These are phyloP conservation scores for Termitomyces sp. DNA, from an alignment of 768 basidiomycete species.

Conservation along the genomic window DNA sequence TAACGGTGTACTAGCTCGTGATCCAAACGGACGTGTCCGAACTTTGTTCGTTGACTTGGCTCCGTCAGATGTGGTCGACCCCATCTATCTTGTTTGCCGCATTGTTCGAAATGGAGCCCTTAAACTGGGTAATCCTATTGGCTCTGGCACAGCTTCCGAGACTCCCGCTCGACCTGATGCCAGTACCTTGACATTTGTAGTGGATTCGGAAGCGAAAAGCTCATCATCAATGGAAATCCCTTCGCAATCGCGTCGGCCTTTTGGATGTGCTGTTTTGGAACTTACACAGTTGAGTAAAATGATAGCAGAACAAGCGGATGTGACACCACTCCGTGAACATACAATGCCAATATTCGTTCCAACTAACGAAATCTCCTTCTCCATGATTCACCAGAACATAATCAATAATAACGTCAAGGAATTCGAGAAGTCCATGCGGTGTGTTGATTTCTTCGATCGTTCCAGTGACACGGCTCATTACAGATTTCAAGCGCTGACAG, in stretches of 20 bases:
- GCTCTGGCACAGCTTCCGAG: slow-evolving; percentile 45
- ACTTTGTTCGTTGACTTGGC: slow-evolving; percentile 92
- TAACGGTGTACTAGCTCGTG: slow-evolving; percentile 81
- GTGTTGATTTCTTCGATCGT: slow-evolving; percentile 15
- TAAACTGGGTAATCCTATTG: slow-evolving; percentile 60
- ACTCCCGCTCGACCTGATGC: slow-evolving; percentile 34
- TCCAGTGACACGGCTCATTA: background rate
- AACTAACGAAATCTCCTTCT: slow-evolving; percentile 78
- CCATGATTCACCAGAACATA: slow-evolving; percentile 94
- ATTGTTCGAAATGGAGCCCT: slow-evolving; percentile 85
- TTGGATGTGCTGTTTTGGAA: slow-evolving; percentile 94
- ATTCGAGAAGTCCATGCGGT: slow-evolving; percentile 81
- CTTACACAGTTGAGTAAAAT: slow-evolving; percentile 70
- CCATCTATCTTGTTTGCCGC: slow-evolving; percentile 85
- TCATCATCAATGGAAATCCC: slow-evolving; percentile 25
- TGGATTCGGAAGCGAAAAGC: slow-evolving; percentile 9
- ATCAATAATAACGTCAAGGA: slow-evolving; percentile 75
- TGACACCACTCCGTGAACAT: slow-evolving; percentile 65
- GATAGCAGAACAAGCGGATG: slow-evolving; percentile 56
- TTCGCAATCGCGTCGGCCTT: slow-evolving; percentile 72
- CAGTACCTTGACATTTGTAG: slow-evolving; percentile 15
- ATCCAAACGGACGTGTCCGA: slow-evolving; percentile 69
- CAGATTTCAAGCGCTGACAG: slow-evolving; percentile 63
- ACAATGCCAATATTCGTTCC: slow-evolving; percentile 87
- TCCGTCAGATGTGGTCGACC: slow-evolving; percentile 76